A percentile compares a stretch with the other conserved stretches of the same genome.
Evolutionary conservation across 2,329 filamentous ascomycete genomes (phyloP).

Genomic region (Nakataea oryzae): DNA sequence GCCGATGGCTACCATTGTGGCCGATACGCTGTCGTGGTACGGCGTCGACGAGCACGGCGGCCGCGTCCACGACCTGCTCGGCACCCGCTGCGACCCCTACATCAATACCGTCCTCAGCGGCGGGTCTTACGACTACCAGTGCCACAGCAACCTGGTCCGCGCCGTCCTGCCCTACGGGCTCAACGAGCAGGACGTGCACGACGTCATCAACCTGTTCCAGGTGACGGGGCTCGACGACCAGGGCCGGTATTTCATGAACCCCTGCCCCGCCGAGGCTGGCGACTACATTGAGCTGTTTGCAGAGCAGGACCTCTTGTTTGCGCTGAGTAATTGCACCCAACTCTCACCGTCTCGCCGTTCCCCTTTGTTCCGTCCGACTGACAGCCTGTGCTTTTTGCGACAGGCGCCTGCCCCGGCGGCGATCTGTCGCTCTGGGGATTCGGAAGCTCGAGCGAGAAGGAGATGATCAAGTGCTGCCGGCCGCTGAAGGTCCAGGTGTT

Average conservation of each 20-base stretch:
- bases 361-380: neutral
- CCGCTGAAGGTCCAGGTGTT: conserved; percentile 69
- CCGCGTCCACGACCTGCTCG: conserved; percentile 66
- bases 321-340: conserved; percentile 31
- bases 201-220: conserved; percentile 81
- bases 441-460: conserved; percentile 54
- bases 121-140: conserved; percentile 70
- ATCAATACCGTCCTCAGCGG: conserved; percentile 64
- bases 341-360: no score
- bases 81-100: conserved; percentile 78
- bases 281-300: conserved; percentile 69
- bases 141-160: conserved; percentile 70
- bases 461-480: conserved; percentile 60
- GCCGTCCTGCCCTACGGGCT: conserved; percentile 60
- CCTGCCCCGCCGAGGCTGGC: conserved; percentile 40
- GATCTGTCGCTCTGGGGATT: conserved; percentile 78
- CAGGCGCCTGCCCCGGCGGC: conserved; percentile 66
- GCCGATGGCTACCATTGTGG: conserved; percentile 60
- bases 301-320: conserved; percentile 62
- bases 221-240: conserved; percentile 65
- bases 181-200: conserved; percentile 66
- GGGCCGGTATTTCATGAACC: conserved; percentile 68
- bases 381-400: neutral
- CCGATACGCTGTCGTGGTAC: conserved; percentile 55
- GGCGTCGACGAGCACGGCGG: conserved; percentile 53